Base-by-base conservation (phyloP, 495 filamentous ascomycete genomes). In the Penicillium parvum region DNA sequence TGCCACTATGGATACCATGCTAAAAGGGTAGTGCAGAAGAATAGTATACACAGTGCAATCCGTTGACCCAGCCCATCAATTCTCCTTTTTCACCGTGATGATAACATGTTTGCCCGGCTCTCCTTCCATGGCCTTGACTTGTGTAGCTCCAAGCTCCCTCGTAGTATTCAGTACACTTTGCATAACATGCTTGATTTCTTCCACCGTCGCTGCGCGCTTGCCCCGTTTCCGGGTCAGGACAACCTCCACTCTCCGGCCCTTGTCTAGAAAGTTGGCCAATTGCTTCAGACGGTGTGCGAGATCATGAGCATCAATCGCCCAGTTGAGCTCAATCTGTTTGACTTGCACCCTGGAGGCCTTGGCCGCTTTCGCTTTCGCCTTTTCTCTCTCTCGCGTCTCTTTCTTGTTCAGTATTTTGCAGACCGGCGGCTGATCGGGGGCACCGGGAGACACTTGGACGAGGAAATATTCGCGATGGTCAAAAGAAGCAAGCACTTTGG, bases 291-390 rank as follows among this genome's bases (percentile, higher is more conserved):
- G 74, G 56, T 85, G 81, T 3, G 52, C 50, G 17, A 89, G 63
- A 62, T 90, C 86, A 60, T 85, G 70, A 7, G 58, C 48, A 40
- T 79, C 80, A 49, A 91, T 89, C 18, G 83, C 79, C 89, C 89
- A 95, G 62, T 88, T 88, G 47, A 95, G 17, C 67, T 95, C 89
- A 11, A 95, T 56, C 56, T 84, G 79, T 69, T 95, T 94, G 5
- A 58, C 47, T 9, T 52, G 32, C 8, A 26, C 38, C 33, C 63
- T 68, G 10, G 47, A n/a, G 8, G 51, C 49, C 27, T 67, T 65
- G 0, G 62, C 58, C 5, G 60, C 56, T 33, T 73, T 73, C 12
- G 59, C 63, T 42, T 60, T 66, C n/a, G 58, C 65, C 18, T 64
- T 57, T 45, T 74, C 69, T 8, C 62, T 54, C 28, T 71, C 62